Evolutionary conservation across 371 early-diverging fungal species (phyloP), one percentile per base, ranked within the genome.

Genomic region (Sporodiniella umbellata): DNA sequence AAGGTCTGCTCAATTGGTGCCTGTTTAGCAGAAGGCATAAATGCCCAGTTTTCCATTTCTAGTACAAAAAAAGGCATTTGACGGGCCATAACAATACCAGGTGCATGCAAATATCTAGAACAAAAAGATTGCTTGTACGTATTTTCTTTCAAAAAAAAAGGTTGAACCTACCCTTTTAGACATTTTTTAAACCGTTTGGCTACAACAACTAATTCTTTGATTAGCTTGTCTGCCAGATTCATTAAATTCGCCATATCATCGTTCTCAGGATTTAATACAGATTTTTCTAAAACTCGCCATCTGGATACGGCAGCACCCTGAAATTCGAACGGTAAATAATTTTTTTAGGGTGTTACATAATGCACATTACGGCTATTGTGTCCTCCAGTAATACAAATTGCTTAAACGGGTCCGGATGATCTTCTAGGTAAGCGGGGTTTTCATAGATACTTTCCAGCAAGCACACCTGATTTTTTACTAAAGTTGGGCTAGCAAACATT

Each of bases 61-160:
- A 78, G 46, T 7, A 74, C 70, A 56, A 75, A 80, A 46, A 71
- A 72, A 12, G 80, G 78, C 66, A 75, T 75, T 51, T 80, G 78
- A 28, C 68, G 58, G 33, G 68, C 67, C 68, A 80, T 69, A 10
- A 77, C 70, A 40, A 80, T 70, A 8, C 76, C 61, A 2, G 70
- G 64, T 21, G 77, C 46, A 42, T 62, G 64, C 28, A 75, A 25
- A 11, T 56, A 49, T 26, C 72, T 68, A 37, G n/a, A n/a, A 18
- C 23, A 38, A n/a, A n/a, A n/a, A n/a, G n/a, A n/a, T n/a, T n/a
- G n/a, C n/a, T n/a, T n/a, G n/a, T n/a, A n/a, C n/a, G n/a, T n/a
- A n/a, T n/a, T n/a, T n/a, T n/a, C n/a, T n/a, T n/a, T n/a, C n/a
- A n/a, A n/a, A n/a, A n/a, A n/a, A n/a, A n/a, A n/a, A n/a, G n/a